Evolutionary conservation across 106 monocot species (phyloP).

Genomic region (Amphibolis antarctica): DNA sequence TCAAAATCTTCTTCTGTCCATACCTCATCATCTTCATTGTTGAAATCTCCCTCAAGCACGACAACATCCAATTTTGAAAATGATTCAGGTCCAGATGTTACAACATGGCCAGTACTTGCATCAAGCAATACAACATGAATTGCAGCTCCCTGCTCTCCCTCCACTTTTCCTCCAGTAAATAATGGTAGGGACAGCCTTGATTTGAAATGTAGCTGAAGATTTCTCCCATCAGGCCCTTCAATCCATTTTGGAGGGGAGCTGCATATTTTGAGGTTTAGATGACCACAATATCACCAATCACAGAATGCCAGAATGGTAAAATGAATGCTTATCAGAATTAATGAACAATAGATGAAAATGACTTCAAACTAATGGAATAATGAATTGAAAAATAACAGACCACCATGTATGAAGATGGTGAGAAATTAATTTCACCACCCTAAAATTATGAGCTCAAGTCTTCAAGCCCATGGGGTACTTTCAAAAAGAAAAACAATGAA

Average conservation of each 20-base stretch:
- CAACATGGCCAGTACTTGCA: slow-evolving; percentile 16
- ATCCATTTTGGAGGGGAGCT: slow-evolving; percentile 20
- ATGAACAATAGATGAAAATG: no score
- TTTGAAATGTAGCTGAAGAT: slow-evolving; percentile 19
- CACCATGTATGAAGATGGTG: no score
- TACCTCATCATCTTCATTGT: slow-evolving; percentile 27
- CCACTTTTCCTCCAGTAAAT: slow-evolving; percentile 25
- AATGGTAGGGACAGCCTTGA: slow-evolving; percentile 14
- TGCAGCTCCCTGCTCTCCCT: slow-evolving; percentile 27
- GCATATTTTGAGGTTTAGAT: not conserved
- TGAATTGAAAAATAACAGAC: no score
- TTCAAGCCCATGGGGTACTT: no score
- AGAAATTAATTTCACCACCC: no score
- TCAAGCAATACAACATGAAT: slow-evolving; percentile 27
- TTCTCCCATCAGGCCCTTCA: slow-evolving; percentile 27
- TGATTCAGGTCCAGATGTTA: slow-evolving; percentile 22
- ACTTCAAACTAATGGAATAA: no score
- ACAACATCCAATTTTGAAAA: slow-evolving; percentile 22
- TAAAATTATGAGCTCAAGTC: no score
- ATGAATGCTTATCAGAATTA: no score
- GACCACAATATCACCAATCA: not conserved
- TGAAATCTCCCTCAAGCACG: slow-evolving; percentile 26
- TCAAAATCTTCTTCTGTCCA: slow-evolving; percentile 29
- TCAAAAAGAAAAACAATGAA: no score
- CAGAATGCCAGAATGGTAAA: no score